phyloP scores from a whole-genome alignment of 108 stramenopile species.

The Cyclostephanos tholiformis region DNA sequence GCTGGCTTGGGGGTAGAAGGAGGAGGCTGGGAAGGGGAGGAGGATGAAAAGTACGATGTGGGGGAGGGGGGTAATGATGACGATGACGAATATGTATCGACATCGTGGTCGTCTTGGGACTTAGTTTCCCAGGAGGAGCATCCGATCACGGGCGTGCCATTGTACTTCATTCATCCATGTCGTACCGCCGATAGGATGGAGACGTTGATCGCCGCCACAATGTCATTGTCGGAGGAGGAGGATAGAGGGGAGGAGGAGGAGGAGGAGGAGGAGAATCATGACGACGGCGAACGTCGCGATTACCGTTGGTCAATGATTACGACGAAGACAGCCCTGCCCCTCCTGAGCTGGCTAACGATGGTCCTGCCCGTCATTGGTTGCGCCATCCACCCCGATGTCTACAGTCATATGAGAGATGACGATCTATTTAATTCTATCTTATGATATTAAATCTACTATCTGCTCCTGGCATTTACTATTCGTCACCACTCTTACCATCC shows the following conservation, averaged over 20 bases:
- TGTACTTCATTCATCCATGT: slow-evolving; percentile 79
- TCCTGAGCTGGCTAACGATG: slow-evolving; percentile 82
- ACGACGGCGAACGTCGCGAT: not conserved
- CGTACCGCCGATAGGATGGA: slow-evolving; percentile 58
- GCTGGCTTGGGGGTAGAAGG: too few species aligned
- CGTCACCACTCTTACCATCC: too few species aligned
- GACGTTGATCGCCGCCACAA: slow-evolving; percentile 6
- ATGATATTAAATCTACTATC: too few species aligned
- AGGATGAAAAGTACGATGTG: not conserved
- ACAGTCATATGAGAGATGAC: not conserved
- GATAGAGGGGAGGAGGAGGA: too few species aligned
- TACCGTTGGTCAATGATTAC: too few species aligned
- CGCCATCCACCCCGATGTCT: slow-evolving; percentile 44
- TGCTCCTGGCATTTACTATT: too few species aligned
- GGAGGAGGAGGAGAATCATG: not conserved
- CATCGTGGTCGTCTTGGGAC: slow-evolving; percentile 57
- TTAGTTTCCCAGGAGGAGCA: slow-evolving; percentile 80
- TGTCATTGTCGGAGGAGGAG: not conserved
- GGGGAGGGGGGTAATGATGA: not conserved
- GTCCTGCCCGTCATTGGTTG: slow-evolving; percentile 69
- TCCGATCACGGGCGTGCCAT: slow-evolving; percentile 61
- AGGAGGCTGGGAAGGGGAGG: not conserved
- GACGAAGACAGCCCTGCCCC: slow-evolving; percentile 4
- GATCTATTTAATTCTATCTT: too few species aligned
- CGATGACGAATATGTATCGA: not conserved